Conservation (phyloP, 2,329 filamentous ascomycete species). For the Drechslerella coelobrocha region DNA sequence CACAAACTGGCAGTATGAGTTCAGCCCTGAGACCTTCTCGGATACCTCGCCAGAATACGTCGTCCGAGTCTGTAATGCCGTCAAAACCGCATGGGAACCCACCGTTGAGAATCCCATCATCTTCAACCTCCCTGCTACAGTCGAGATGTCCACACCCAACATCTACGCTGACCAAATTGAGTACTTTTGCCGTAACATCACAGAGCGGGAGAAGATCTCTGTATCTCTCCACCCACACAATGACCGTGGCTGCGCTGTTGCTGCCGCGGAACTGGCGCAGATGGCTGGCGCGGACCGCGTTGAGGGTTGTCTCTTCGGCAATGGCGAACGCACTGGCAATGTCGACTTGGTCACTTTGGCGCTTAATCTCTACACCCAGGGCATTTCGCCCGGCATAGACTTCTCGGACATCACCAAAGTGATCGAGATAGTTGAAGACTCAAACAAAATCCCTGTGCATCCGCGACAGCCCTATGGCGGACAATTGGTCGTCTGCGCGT, state of each 20-base stretch:
- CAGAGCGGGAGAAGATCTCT: slow-evolving; percentile 82
- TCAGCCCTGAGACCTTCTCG: slow-evolving; percentile 87
- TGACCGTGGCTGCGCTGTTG: slow-evolving; percentile 86
- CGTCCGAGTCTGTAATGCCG: slow-evolving; percentile 83
- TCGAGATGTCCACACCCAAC: slow-evolving; percentile 93
- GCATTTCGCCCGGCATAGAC: slow-evolving; percentile 81
- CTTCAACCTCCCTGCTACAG: slow-evolving; percentile 95
- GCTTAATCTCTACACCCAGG: slow-evolving; percentile 94
- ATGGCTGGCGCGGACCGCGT: slow-evolving; percentile 96
- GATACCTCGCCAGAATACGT: slow-evolving; percentile 86
- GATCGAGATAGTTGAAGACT: slow-evolving; percentile 87
- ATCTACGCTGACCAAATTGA: slow-evolving; percentile 96
- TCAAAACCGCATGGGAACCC: slow-evolving; percentile 92
- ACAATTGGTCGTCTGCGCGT: slow-evolving; percentile 88
- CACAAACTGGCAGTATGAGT: slow-evolving; percentile 79
- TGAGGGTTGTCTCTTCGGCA: slow-evolving; percentile 91
- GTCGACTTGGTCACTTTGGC: slow-evolving; percentile 92
- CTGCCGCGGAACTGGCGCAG: slow-evolving; percentile 88
- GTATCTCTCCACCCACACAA: slow-evolving; percentile 95
- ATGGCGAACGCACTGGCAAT: slow-evolving; percentile 94
- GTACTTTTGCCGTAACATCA: slow-evolving; percentile 87
- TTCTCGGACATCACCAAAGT: slow-evolving; percentile 87
- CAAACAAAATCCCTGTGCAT: slow-evolving; percentile 94
- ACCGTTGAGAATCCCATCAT: slow-evolving; percentile 81
- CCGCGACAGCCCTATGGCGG: slow-evolving; percentile 89